A percentile compares a stretch with the other conserved stretches of the same genome.
These are phyloP conservation scores for Naganishia friedmannii DNA, from an alignment of 768 basidiomycete genomes.

Conservation along the genomic window DNA sequence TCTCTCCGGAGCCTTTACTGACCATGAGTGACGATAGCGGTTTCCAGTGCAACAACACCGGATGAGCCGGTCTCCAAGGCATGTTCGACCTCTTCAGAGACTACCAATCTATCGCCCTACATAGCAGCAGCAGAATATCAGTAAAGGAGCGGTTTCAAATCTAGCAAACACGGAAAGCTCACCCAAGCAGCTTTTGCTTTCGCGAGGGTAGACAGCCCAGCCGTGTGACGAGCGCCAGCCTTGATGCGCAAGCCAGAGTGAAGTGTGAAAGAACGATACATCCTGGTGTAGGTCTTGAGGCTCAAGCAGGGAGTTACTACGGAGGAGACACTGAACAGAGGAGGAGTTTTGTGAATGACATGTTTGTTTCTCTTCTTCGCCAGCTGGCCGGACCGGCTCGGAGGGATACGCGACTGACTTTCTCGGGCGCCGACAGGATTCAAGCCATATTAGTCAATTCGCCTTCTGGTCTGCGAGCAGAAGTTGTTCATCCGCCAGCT, in stretches of 20 bases:
- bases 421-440: no score
- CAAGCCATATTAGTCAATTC: no score
- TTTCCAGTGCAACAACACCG: slow-evolving; percentile 80
- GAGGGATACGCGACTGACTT: no score
- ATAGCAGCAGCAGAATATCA: background rate
- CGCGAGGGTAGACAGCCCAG: slow-evolving; percentile 21
- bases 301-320: background rate
- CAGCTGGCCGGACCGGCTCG: no score
- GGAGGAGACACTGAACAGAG: background rate
- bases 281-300: background rate
- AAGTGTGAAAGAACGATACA: background rate
- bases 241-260: background rate
- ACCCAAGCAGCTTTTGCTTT: slow-evolving; percentile 31
- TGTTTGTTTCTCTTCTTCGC: no score
- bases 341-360: background rate
- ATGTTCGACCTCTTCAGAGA: slow-evolving; percentile 66
- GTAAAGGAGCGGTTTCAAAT: background rate
- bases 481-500: no score
- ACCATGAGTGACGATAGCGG: slow-evolving; percentile 85
- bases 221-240: background rate
- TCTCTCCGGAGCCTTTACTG: slow-evolving; percentile 4
- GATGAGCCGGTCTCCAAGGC: slow-evolving; percentile 66
- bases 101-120: slow-evolving; percentile 31
- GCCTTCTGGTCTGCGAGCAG: no score
- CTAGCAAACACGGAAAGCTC: background rate